Evolutionary conservation across 2,329 filamentous ascomycete species (phyloP).

Genomic region (Colletotrichum scovillei): DNA sequence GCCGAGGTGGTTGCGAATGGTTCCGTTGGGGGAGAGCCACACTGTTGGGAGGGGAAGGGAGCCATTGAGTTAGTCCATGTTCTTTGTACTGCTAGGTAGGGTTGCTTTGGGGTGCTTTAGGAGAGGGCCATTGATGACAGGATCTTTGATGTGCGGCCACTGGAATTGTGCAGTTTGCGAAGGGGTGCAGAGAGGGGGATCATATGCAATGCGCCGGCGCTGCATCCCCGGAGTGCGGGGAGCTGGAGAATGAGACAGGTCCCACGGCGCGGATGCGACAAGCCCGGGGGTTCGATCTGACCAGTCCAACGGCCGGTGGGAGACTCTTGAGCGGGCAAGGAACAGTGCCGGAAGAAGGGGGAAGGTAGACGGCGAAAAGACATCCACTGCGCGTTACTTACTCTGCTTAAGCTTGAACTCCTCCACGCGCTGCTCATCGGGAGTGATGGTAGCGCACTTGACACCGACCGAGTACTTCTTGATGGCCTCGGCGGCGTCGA

Average conservation of each 20-base stretch:
- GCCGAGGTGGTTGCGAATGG: constrained; percentile 79
- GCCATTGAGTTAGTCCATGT: constrained; percentile 6
- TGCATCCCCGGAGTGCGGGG: constrained; percentile 17
- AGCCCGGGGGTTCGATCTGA: neutral
- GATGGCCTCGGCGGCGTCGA: constrained; percentile 96
- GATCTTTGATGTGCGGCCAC: neutral
- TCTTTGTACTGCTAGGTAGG: neutral
- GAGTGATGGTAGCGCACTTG: constrained; percentile 99
- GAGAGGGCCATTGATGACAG: neutral
- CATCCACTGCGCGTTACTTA: constrained; percentile 55
- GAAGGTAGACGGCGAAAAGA: neutral
- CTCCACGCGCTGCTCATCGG: constrained; percentile 94
- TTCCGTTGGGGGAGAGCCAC: constrained; percentile 99
- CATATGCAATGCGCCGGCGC: constrained; percentile 17
- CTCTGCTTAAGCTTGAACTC: constrained; percentile 99
- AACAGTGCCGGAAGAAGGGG: constrained; percentile 13
- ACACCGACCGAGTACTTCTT: constrained; percentile 99
- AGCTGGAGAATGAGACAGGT: constrained; percentile 5
- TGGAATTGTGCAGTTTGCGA: neutral
- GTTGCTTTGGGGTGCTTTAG: constrained; percentile 5
- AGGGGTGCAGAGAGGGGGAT: neutral
- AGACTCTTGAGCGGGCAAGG: constrained; percentile 2
- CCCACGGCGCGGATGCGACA: neutral
- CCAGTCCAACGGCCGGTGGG: neutral
- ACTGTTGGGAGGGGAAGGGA: constrained; percentile 60